Percentiles rank a stretch among this genome's conserved stretches.
Evolutionary conservation across 257 asterid genomes (phyloP).

Genomic region (Orobanche coerulescens): DNA sequence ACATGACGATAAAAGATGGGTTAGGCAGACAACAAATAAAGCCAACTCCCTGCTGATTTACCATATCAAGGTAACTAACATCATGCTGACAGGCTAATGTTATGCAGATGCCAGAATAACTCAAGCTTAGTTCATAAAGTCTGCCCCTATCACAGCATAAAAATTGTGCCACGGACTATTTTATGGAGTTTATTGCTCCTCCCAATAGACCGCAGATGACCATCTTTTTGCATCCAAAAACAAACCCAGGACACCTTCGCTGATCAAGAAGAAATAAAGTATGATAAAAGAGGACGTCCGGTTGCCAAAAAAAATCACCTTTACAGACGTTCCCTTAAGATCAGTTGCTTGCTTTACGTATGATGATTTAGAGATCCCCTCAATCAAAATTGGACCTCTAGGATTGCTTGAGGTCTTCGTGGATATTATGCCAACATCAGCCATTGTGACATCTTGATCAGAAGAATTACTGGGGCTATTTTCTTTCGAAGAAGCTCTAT

Average conservation of each 20-base stretch:
- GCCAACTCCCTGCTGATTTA: background rate
- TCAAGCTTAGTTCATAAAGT: background rate
- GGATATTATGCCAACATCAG: constrained; percentile 54
- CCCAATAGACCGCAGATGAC: background rate
- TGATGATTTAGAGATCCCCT: constrained; percentile 87
- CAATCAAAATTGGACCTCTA: constrained; percentile 78
- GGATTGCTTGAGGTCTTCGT: constrained; percentile 45
- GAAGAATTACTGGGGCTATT: constrained; percentile 53
- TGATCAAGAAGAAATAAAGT: background rate
- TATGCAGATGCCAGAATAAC: background rate
- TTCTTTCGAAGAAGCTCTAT: constrained; percentile 76
- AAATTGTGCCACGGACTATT: constrained; percentile 7
- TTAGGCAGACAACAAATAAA: too few species aligned
- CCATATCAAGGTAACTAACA: constrained; percentile 7
- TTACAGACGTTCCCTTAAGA: constrained; percentile 69
- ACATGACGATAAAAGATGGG: background rate
- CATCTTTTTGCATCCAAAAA: constrained; percentile 11
- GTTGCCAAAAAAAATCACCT: constrained; percentile 35
- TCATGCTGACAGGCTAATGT: background rate
- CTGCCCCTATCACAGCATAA: background rate
- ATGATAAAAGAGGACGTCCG: background rate
- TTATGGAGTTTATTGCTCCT: constrained; percentile 2
- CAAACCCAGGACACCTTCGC: background rate
- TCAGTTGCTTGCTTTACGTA: constrained; percentile 77
- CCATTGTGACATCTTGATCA: constrained; percentile 84